Evolutionary conservation across 192 early-diverging fungal species (phyloP).

Genomic region (Dimargaris verticillata): DNA sequence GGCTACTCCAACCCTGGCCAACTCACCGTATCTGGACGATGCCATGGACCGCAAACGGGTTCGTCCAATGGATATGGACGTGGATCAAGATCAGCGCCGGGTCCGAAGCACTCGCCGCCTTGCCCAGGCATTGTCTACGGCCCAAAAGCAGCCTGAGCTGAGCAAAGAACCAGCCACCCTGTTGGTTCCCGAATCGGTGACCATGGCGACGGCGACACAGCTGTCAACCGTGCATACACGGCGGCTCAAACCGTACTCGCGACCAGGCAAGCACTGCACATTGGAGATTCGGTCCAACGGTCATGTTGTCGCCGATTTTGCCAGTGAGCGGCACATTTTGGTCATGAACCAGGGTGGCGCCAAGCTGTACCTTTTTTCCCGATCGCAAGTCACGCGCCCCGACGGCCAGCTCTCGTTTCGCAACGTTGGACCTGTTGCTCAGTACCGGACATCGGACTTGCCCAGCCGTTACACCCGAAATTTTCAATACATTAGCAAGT

Average conservation of each 20-base stretch:
- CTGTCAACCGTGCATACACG: background rate
- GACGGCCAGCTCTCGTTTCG: constrained; percentile 12
- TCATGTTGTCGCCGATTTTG: background rate
- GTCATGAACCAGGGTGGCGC: constrained; percentile 1
- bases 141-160: too few species aligned
- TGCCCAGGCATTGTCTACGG: too few species aligned
- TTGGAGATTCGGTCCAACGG: constrained; percentile 5
- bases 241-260: background rate
- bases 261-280: constrained; percentile 1
- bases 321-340: background rate
- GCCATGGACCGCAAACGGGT: constrained; percentile 12
- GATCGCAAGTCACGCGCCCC: background rate
- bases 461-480: constrained; percentile 20
- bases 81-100: too few species aligned
- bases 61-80: too few species aligned
- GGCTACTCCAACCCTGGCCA: background rate
- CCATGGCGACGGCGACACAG: background rate
- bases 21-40: constrained; percentile 3
- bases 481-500: constrained; percentile 28
- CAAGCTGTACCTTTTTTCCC: constrained; percentile 5
- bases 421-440: constrained; percentile 11
- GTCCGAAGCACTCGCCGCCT: too few species aligned
- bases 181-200: too few species aligned
- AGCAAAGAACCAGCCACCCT: too few species aligned
- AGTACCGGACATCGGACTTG: constrained; percentile 14